A percentile compares a stretch with the other conserved stretches of the same genome.
phyloP scores from a whole-genome alignment of 352 stramenopile species.

The Phytophthora megakarya region DNA sequence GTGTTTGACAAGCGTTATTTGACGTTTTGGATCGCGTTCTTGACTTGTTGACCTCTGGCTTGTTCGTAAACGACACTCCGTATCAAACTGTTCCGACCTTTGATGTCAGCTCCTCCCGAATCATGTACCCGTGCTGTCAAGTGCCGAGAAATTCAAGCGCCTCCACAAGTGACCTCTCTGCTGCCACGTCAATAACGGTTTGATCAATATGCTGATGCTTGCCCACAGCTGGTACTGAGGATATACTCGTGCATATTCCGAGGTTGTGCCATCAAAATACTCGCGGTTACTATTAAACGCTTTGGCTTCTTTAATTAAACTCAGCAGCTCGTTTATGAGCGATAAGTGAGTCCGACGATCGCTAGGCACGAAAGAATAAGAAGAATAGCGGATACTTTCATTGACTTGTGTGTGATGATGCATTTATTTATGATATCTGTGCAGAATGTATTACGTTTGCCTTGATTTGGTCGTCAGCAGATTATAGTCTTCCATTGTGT shows the following conservation, averaged over 20 bases:
- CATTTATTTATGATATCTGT: slow-evolving; percentile 9
- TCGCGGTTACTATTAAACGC: neutral
- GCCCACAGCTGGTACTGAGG: neutral
- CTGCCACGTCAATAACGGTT: slow-evolving; percentile 23
- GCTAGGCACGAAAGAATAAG: too few relatives aligned
- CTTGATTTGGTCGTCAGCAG: slow-evolving; percentile 13
- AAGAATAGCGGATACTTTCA: too few relatives aligned
- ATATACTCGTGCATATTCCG: slow-evolving; percentile 1
- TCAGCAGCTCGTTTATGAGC: too few relatives aligned
- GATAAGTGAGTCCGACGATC: neutral
- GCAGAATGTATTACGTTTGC: neutral
- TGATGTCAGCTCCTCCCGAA: neutral
- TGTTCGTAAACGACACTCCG: slow-evolving; percentile 2
- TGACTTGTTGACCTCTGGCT: neutral
- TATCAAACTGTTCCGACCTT: neutral
- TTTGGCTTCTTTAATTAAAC: neutral
- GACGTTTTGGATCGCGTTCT: too few relatives aligned
- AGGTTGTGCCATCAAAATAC: neutral
- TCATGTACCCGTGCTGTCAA: slow-evolving; percentile 1
- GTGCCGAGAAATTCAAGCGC: neutral
- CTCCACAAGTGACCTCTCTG: slow-evolving; percentile 18
- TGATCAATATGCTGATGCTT: neutral
- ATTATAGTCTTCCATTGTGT: slow-evolving; percentile 2
- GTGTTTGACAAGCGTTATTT: neutral
- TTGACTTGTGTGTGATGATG: too few relatives aligned